Conservation (phyloP, 2,329 filamentous ascomycete genomes). For the Tolypocladium tropicale region DNA sequence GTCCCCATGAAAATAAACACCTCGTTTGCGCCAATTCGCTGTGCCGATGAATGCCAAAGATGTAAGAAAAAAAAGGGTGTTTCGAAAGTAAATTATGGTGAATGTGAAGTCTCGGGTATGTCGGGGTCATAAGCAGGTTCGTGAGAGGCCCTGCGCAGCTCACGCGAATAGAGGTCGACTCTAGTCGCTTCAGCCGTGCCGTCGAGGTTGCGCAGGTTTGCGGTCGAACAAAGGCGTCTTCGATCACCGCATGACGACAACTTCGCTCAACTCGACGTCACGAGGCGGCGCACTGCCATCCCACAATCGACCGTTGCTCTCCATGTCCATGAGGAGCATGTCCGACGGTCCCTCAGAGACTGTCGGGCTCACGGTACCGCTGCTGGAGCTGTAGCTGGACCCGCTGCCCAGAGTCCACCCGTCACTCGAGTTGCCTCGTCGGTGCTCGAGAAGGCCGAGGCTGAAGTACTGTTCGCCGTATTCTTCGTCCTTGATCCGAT, state of each 20-base stretch:
- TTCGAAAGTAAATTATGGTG: slow-evolving; percentile 20
- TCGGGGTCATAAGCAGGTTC: slow-evolving; percentile 16
- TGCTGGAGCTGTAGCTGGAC: slow-evolving; percentile 48
- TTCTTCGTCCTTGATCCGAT: slow-evolving; percentile 33
- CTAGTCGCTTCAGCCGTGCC: background rate
- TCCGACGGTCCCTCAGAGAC: slow-evolving; percentile 32
- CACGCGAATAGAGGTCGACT: background rate
- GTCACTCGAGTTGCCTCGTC: slow-evolving; percentile 53
- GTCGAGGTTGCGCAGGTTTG: background rate
- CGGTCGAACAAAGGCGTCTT: background rate
- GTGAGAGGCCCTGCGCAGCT: slow-evolving; percentile 7
- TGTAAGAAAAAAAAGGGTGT: slow-evolving; percentile 17
- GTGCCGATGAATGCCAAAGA: slow-evolving; percentile 31
- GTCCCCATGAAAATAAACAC: slow-evolving; percentile 12
- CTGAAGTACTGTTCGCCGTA: slow-evolving; percentile 35
- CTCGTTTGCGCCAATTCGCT: slow-evolving; percentile 27
- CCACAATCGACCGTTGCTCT: slow-evolving; percentile 27
- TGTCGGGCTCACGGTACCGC: slow-evolving; percentile 38
- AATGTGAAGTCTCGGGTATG: slow-evolving; percentile 5
- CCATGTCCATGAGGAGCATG: slow-evolving; percentile 24
- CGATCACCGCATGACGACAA: slow-evolving; percentile 29
- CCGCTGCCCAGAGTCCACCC: slow-evolving; percentile 87
- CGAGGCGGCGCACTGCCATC: slow-evolving; percentile 23
- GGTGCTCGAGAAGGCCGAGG: slow-evolving; percentile 33
- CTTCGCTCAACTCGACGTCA: slow-evolving; percentile 35